Percentiles rank a stretch among this genome's conserved stretches.
Evolutionary conservation across 2,329 filamentous ascomycete species (phyloP).

Genomic region (Aspergillus quadricinctus): DNA sequence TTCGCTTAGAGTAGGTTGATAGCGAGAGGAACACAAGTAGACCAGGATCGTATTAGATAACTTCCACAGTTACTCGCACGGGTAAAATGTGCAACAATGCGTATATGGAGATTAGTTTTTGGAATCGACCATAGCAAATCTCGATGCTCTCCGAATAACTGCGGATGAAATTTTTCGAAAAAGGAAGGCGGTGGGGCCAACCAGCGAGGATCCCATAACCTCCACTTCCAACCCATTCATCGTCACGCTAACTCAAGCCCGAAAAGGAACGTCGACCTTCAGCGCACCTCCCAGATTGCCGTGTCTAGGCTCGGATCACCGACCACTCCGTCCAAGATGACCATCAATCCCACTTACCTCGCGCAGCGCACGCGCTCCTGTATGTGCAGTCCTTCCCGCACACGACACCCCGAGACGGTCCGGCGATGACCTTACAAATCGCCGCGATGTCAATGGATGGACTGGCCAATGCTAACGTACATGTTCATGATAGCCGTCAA

Average conservation of each 20-base stretch:
- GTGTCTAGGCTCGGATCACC: neutral
- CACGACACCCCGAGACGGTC: conserved; percentile 11
- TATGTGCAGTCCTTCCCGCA: conserved; percentile 43
- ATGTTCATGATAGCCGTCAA: conserved; percentile 62
- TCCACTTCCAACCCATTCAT: conserved; percentile 19
- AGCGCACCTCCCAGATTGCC: conserved; percentile 8
- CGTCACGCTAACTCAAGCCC: conserved; percentile 19
- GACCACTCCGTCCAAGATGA: conserved; percentile 52
- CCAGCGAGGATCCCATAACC: conserved; percentile 1
- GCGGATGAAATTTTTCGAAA: conserved; percentile 33
- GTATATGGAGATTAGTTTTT: conserved; percentile 1
- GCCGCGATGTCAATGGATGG: conserved; percentile 17
- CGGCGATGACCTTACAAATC: conserved; percentile 19
- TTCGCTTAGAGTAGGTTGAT: neutral
- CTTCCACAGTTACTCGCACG: neutral
- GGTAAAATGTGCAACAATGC: conserved; percentile 6
- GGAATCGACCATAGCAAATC: conserved; percentile 8
- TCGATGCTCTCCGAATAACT: conserved; percentile 2
- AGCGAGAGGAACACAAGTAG: conserved; percentile 1
- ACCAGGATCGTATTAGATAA: neutral
- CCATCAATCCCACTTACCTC: conserved; percentile 90
- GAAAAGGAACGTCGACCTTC: conserved; percentile 20
- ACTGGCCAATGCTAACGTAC: conserved; percentile 21
- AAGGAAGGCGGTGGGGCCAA: conserved; percentile 34
- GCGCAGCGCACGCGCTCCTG: conserved; percentile 75